phyloP scores from a whole-genome alignment of 163 green algal species.

The Botryococcus braunii region DNA sequence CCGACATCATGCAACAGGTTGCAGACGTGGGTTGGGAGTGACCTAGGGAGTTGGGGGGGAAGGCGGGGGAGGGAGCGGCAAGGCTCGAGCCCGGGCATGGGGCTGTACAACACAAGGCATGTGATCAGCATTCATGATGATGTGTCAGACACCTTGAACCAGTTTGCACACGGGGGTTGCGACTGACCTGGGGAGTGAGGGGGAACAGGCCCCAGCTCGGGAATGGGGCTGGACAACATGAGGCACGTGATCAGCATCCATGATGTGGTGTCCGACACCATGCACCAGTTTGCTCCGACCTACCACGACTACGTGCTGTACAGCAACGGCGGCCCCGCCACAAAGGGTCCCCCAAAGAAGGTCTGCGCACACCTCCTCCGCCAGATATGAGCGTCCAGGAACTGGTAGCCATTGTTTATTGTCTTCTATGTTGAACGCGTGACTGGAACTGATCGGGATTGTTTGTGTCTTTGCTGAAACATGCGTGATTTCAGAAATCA shows the following conservation, averaged over 20 bases:
- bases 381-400: too few relatives aligned
- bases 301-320: slow-evolving; percentile 97
- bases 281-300: slow-evolving; percentile 88
- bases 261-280: slow-evolving; percentile 88
- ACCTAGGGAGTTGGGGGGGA: too few relatives aligned
- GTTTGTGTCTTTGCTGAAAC: too few relatives aligned
- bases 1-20: slow-evolving; percentile 89
- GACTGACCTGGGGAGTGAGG: too few relatives aligned
- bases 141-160: slow-evolving; percentile 81
- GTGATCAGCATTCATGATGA: slow-evolving; percentile 89
- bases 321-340: slow-evolving; percentile 55
- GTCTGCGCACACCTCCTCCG: neutral
- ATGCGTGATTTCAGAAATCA: too few relatives aligned
- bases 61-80: too few relatives aligned
- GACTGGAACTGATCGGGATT: too few relatives aligned
- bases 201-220: slow-evolving; percentile 5
- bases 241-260: slow-evolving; percentile 80
- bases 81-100: slow-evolving; percentile 15
- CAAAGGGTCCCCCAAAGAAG: slow-evolving; percentile 12
- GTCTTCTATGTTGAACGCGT: too few relatives aligned
- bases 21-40: too few relatives aligned
- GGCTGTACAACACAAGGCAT: slow-evolving; percentile 62
- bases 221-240: slow-evolving; percentile 49
- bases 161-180: too few relatives aligned
- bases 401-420: too few relatives aligned